Conservation (phyloP, 768 basidiomycete species). For the Trametes punicea region DNA sequence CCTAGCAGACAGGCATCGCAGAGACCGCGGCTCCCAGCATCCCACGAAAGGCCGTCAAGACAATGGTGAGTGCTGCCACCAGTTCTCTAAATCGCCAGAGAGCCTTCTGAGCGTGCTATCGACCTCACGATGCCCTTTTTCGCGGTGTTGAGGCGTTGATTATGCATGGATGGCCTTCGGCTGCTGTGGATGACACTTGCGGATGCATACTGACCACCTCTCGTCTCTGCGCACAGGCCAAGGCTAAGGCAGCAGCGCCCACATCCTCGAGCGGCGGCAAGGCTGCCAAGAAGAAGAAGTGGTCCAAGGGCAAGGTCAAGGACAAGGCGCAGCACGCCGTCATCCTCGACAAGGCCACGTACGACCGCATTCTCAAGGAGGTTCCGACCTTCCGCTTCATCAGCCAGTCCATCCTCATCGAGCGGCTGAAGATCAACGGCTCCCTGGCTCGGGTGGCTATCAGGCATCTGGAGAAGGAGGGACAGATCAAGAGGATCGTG, state of each 20-base stretch:
- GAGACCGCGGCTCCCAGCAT: constrained; percentile 19
- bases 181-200: constrained; percentile 24
- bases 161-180: constrained; percentile 28
- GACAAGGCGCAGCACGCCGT: constrained; percentile 99
- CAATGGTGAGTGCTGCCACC: constrained; percentile 31
- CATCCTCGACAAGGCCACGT: constrained; percentile 89
- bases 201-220: constrained; percentile 10
- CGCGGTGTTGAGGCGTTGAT: background rate
- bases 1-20: constrained; percentile 10
- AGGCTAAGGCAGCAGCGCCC: constrained; percentile 78
- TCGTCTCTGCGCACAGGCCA: constrained; percentile 27
- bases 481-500: constrained; percentile 91
- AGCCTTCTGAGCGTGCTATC: background rate
- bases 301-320: constrained; percentile 99
- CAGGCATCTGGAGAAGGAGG: constrained; percentile 89
- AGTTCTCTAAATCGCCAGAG: background rate
- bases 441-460: constrained; percentile 90
- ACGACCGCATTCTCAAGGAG: constrained; percentile 95
- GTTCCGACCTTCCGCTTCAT: constrained; percentile 99
- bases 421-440: constrained; percentile 96
- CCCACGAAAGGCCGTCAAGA: constrained; percentile 29
- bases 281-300: constrained; percentile 99
- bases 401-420: constrained; percentile 96
- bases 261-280: constrained; percentile 70
- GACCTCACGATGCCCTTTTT: background rate